Percentiles rank a stretch among this genome's conserved stretches.
phyloP scores from a whole-genome alignment of 306 rosid genomes.

The Sindora glabra region DNA sequence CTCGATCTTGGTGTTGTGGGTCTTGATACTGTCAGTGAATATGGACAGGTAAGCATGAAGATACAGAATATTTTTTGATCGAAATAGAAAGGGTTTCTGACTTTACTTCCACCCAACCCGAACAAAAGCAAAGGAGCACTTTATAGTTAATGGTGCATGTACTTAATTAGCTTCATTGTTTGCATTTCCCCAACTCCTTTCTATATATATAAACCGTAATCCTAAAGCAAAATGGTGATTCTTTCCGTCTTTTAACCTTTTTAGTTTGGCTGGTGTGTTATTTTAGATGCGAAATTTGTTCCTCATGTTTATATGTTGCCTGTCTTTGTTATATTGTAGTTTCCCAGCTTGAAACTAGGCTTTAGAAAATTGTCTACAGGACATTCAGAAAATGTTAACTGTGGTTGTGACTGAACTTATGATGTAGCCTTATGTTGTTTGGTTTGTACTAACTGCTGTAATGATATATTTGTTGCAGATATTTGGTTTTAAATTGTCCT shows the following conservation, averaged over 20 bases:
- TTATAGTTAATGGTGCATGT: not conserved
- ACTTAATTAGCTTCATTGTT: too few species aligned
- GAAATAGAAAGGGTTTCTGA: not conserved
- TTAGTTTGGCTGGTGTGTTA: not conserved
- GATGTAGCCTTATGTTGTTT: not conserved
- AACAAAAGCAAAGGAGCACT: too few species aligned
- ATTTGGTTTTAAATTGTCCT: not conserved
- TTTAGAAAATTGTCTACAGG: not conserved
- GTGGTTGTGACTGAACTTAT: not conserved
- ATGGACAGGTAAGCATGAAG: conserved; percentile 51
- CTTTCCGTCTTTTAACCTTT: too few species aligned
- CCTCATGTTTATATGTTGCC: not conserved
- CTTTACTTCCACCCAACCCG: not conserved
- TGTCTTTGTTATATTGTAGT: not conserved
- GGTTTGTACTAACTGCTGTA: not conserved
- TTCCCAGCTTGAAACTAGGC: not conserved
- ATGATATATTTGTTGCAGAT: not conserved
- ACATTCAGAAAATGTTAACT: not conserved
- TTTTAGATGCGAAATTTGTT: not conserved
- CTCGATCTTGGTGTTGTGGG: conserved; percentile 94
- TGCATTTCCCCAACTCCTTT: not conserved
- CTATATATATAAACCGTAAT: too few species aligned
- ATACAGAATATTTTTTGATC: not conserved
- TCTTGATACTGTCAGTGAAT: conserved; percentile 63
- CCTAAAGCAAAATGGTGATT: too few species aligned